Conservation (phyloP, 768 basidiomycete species). For the Suillus placidus region DNA sequence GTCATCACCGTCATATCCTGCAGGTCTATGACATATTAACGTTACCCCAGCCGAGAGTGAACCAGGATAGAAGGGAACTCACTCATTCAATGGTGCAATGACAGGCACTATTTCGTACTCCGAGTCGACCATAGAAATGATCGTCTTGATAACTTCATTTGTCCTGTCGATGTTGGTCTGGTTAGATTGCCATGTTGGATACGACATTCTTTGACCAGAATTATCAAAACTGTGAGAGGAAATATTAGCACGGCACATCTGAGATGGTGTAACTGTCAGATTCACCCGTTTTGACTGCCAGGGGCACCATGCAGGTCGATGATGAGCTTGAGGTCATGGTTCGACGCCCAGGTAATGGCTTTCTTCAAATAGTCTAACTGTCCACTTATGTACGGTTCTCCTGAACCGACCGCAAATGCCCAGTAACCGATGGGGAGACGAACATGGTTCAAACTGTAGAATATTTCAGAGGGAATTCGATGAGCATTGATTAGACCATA, state of each 20-base stretch:
- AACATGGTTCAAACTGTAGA: conserved; percentile 61
- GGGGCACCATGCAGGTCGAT: conserved; percentile 58
- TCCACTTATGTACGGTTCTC: conserved; percentile 43
- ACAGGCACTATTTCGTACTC: conserved; percentile 61
- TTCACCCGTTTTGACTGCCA: conserved; percentile 53
- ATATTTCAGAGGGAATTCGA: conserved; percentile 14
- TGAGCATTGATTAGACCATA: neutral
- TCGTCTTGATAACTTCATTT: conserved; percentile 57
- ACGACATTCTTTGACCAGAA: conserved; percentile 62
- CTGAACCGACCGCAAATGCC: conserved; percentile 43
- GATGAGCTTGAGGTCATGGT: conserved; percentile 49
- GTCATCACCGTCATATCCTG: conserved; percentile 48
- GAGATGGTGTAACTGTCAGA: conserved; percentile 6
- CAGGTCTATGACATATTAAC: conserved; percentile 34
- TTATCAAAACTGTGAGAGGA: conserved; percentile 63
- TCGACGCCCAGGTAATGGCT: conserved; percentile 46
- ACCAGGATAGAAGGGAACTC: neutral
- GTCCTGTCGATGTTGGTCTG: conserved; percentile 48
- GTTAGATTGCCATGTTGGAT: conserved; percentile 56
- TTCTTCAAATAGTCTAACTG: conserved; percentile 48
- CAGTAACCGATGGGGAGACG: conserved; percentile 66
- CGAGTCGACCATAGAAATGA: conserved; percentile 55
- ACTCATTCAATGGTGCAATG: conserved; percentile 71
- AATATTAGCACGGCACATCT: conserved; percentile 4
- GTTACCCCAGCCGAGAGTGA: neutral